Evolutionary conservation across 345 rosid genomes (phyloP).

Genomic region (Luvunga scandens): DNA sequence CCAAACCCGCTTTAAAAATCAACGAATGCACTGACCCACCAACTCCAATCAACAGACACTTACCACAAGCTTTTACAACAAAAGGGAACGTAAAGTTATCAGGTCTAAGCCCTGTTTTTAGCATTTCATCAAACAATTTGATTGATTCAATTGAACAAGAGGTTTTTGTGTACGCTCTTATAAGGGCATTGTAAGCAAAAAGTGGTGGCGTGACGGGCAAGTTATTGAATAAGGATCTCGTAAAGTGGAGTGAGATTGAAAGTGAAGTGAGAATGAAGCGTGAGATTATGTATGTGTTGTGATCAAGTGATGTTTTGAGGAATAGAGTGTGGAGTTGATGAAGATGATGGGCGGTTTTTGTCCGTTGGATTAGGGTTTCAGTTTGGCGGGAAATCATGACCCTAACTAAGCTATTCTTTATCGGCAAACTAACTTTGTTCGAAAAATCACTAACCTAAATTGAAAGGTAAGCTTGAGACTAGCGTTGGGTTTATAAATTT

Average conservation of each 20-base stretch:
- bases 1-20: conserved; percentile 22
- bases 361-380: conserved; percentile 18
- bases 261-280: conserved; percentile 21
- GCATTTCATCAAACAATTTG: conserved; percentile 23
- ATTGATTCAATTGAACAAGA: conserved; percentile 18
- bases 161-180: conserved; percentile 21
- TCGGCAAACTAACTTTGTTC: no score
- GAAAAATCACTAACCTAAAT: no score
- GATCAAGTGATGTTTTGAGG: conserved; percentile 24
- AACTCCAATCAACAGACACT: conserved; percentile 16
- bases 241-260: conserved; percentile 21
- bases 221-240: conserved; percentile 17
- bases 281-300: conserved; percentile 6
- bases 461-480: no score
- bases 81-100: conserved; percentile 32
- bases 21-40: conserved; percentile 24
- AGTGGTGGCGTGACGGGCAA: conserved; percentile 20
- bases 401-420: no score
- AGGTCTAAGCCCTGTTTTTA: conserved; percentile 14
- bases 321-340: conserved; percentile 28
- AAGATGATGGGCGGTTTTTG: conserved; percentile 20
- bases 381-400: conserved; percentile 27
- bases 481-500: no score
- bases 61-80: conserved; percentile 32
- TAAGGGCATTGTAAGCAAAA: conserved; percentile 29